Evolutionary conservation across 352 stramenopile species (phyloP), one percentile per base, ranked within the genome.

Genomic region (Phytophthora pseudosyringae): DNA sequence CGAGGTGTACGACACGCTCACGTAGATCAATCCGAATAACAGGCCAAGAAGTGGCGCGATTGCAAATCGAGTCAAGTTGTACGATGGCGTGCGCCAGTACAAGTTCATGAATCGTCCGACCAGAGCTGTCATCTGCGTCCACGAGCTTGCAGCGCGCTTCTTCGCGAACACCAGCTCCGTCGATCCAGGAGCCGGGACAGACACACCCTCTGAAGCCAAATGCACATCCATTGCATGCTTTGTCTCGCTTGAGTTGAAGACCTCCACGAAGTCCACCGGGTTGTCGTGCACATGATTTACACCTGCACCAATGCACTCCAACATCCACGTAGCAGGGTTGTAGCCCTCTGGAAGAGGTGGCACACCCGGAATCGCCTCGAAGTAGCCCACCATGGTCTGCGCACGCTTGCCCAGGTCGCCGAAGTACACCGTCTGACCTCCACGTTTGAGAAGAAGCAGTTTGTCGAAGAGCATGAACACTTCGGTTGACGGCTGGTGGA

Each of bases 241-340:
- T 15, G 53, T 49, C 1, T 63, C 55, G 25, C 76, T 83, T 4
- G 66, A 40, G 28, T 73, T 51, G 50, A 76, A 79, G 0, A 54
- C 26, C 9, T 67, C 31, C 25, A 76, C 67, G 21, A 67, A 75
- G 25, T 78, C 67, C 26, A 62, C 28, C 1, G 51, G 53, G 16
- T 64, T 60, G 5, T 47, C 57, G 36, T 66, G 10, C 21, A 59
- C 5, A 51, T 68, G 50, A 45, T 51, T 68, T 2, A 82, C 56
- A 66, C 78, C 45, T 86, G 78, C 88, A 92, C 95, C 75, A 46
- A 87, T 83, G 8, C 75, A 78, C 45, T 85, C 80, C 12, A 97
- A 68, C 88, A 97, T 96, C 86, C 87, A 97, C 10, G 90, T 93
- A 10, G 89, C 88, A n/a, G 91, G 89, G 51, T 97, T 97, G 58